Percentiles rank a stretch among this genome's conserved stretches.
These are phyloP conservation scores for Cylindrotheca fusiformis DNA, from an alignment of 108 stramenopile genomes.

Conservation along the genomic window DNA sequence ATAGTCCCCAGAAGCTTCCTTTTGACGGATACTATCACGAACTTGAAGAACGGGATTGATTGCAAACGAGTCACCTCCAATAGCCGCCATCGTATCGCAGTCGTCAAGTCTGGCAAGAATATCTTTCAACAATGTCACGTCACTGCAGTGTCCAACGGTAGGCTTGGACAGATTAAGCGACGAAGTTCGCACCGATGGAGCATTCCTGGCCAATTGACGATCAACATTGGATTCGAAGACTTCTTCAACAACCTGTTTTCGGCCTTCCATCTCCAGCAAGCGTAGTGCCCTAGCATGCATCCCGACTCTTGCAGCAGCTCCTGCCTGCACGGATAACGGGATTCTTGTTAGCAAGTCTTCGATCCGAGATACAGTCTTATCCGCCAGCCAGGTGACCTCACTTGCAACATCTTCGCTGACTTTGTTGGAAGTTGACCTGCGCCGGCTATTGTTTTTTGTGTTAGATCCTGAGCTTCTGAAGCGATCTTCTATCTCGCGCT, in stretches of 20 bases:
- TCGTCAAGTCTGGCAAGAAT: constrained; percentile 68
- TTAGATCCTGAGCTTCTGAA: constrained; percentile 7
- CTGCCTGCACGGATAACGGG: constrained; percentile 53
- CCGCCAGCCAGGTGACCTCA: constrained; percentile 52
- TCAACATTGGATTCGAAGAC: constrained; percentile 26
- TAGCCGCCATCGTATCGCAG: constrained; percentile 69
- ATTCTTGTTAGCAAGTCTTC: constrained; percentile 50
- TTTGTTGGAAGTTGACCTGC: constrained; percentile 7
- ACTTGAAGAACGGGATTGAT: constrained; percentile 26
- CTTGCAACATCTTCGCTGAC: not conserved
- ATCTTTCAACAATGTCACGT: constrained; percentile 32
- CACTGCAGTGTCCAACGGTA: not conserved
- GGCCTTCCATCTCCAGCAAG: constrained; percentile 68
- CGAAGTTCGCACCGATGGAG: not conserved
- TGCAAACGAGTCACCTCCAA: constrained; percentile 37
- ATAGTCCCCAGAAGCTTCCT: constrained; percentile 72
- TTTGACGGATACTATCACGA: constrained; percentile 50
- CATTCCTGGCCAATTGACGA: not conserved
- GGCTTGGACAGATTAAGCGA: not conserved
- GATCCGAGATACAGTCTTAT: constrained; percentile 54
- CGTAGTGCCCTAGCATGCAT: constrained; percentile 80
- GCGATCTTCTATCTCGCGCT: constrained; percentile 58
- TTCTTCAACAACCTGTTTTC: constrained; percentile 26
- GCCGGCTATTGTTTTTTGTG: constrained; percentile 1
- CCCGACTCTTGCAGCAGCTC: constrained; percentile 67